Conservation (phyloP, 768 basidiomycete species). For the Podaxis sp. region DNA sequence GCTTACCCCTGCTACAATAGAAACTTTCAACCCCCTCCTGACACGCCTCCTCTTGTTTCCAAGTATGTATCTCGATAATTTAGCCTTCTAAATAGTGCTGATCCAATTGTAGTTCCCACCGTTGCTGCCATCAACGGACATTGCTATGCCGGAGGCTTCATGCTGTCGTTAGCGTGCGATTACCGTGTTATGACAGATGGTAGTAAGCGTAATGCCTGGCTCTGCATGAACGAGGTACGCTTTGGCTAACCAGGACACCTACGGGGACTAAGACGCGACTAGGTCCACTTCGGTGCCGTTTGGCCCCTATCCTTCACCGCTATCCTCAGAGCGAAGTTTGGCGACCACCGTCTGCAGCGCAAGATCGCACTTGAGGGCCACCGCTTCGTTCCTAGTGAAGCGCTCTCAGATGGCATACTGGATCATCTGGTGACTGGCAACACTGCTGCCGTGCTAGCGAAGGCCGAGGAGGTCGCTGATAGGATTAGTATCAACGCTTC, state of each 20-base stretch:
- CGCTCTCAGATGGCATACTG: slow-evolving; percentile 62
- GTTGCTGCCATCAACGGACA: slow-evolving; percentile 84
- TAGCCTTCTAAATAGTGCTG: not conserved
- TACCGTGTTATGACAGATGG: slow-evolving; percentile 89
- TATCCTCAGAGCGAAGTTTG: slow-evolving; percentile 64
- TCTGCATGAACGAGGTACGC: slow-evolving; percentile 89
- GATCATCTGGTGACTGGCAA: slow-evolving; percentile 69
- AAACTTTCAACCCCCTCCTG: slow-evolving; percentile 73
- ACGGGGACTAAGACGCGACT: not conserved
- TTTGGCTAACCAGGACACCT: not conserved
- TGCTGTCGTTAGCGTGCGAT: slow-evolving; percentile 80
- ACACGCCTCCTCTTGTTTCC: slow-evolving; percentile 73
- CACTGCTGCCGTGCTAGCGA: slow-evolving; percentile 57
- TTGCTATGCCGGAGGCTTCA: slow-evolving; percentile 82
- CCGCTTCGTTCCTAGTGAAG: slow-evolving; percentile 74
- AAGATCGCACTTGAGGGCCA: slow-evolving; percentile 81
- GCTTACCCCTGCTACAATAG: slow-evolving; percentile 34
- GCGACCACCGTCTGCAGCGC: slow-evolving; percentile 56
- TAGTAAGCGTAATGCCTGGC: slow-evolving; percentile 73
- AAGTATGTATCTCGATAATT: slow-evolving; percentile 39
- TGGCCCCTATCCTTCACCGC: slow-evolving; percentile 74
- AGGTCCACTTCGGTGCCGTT: slow-evolving; percentile 82
- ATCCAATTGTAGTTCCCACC: slow-evolving; percentile 58
- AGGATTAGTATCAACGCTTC: slow-evolving; percentile 49
- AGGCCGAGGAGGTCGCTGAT: slow-evolving; percentile 64